Percentiles rank a stretch among this genome's conserved stretches.
Conservation (phyloP, 305 asterid species). For the Caryopteris hybrid region DNA sequence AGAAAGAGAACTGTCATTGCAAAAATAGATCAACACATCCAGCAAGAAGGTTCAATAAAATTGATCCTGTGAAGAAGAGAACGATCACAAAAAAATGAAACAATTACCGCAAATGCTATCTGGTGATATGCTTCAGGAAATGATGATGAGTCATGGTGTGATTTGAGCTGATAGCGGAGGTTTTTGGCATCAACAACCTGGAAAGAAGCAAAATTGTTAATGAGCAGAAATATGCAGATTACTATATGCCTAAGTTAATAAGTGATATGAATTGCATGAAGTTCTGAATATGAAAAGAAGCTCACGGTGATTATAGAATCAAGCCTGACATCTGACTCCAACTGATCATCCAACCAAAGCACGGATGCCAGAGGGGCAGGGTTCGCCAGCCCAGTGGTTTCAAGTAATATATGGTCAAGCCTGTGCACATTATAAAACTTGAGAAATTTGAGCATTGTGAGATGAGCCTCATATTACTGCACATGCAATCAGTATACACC, state of each 20-base stretch:
- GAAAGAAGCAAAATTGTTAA: slow-evolving; percentile 13
- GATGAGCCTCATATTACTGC: too few relatives aligned
- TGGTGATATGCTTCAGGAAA: slow-evolving; percentile 96
- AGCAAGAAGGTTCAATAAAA: not conserved
- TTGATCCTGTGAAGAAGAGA: not conserved
- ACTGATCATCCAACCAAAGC: slow-evolving; percentile 98
- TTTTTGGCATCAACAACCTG: slow-evolving; percentile 97
- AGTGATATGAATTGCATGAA: not conserved
- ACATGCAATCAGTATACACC: too few relatives aligned
- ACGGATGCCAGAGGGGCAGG: slow-evolving; percentile 98
- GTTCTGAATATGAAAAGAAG: slow-evolving; percentile 18
- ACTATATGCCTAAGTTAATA: not conserved
- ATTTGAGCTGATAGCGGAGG: slow-evolving; percentile 78
- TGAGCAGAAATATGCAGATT: not conserved
- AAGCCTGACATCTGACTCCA: slow-evolving; percentile 80
- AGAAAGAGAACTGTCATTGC: slow-evolving; percentile 1
- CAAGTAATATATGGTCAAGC: slow-evolving; percentile 94
- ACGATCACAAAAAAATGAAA: not conserved
- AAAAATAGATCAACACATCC: not conserved
- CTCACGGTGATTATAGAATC: slow-evolving; percentile 94
- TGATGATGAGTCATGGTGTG: slow-evolving; percentile 62
- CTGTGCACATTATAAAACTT: slow-evolving; percentile 39
- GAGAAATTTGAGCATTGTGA: too few relatives aligned
- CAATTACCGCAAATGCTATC: slow-evolving; percentile 83
- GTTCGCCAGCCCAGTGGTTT: slow-evolving; percentile 95